Evolutionary conservation across 2,329 filamentous ascomycete species (phyloP), one percentile per base, ranked within the genome.

Genomic region (Colletotrichum aenigma): DNA sequence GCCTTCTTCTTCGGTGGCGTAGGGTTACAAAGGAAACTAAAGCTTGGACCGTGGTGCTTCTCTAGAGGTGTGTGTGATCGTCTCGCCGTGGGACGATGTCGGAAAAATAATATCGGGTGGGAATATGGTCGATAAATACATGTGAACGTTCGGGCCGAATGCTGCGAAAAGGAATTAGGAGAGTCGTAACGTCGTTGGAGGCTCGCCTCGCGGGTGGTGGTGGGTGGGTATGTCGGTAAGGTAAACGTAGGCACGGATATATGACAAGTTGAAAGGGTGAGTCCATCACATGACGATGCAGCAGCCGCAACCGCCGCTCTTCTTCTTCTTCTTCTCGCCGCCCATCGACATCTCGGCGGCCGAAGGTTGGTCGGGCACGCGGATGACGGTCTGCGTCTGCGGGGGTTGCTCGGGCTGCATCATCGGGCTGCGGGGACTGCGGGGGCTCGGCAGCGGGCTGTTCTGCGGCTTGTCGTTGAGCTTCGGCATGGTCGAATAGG

Each of bases 401-500:
- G 69, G 72, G n/a, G 80, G 75, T 48, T 78, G 77, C 67, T 79
- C 83, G 87, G 91, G 79, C 4, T 43, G 66, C 66, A 76, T 73
- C 32, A 26, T 72, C 36, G 71, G 70, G 79, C 80, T 24, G 79
- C 77, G 34, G 9, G 90, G 85, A 9, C 87, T 85, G 77, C 86
- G 84, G 38, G 89, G 88, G 77, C 88, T 90, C 2, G 86, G 82
- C 24, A 89, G 68, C 16, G 86, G 83, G 78, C 83, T 87, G 60
- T 81, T 78, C 21, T 77, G 76, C 4, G 87, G 85, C 74, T 83
- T 84, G 66, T 89, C 89, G 62, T 85, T 85, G 56, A 92, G 92
- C 82, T 87, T 91, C 55, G 91, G 91, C 88, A 93, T 93, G 18
- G 91, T 92, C 52, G 91, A 92, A 81, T 93, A 93, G 5, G 89